Evolutionary conservation across 495 filamentous ascomycete genomes (phyloP).

Genomic region (Hyaloscypha bicolor): DNA sequence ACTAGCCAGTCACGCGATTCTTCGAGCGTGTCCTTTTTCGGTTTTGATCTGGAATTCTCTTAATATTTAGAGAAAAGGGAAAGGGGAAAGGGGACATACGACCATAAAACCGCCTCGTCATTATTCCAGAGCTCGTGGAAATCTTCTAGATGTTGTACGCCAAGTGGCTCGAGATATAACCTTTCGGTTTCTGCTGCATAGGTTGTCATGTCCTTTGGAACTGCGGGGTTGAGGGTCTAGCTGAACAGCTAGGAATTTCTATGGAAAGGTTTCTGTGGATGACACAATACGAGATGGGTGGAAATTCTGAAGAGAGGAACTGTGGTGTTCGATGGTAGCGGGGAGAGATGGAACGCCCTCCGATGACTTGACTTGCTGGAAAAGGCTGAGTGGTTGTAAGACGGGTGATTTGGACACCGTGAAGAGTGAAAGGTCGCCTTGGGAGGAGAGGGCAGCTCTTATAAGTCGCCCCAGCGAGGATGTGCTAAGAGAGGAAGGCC

Average conservation of each 20-base stretch:
- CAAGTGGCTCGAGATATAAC: constrained; percentile 25
- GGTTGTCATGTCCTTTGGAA: not conserved
- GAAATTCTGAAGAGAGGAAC: no score
- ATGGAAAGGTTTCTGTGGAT: not conserved
- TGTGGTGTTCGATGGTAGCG: no score
- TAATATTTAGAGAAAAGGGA: not conserved
- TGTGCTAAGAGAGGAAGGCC: not conserved
- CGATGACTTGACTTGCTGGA: no score
- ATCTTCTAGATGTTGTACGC: constrained; percentile 23
- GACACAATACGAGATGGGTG: not conserved
- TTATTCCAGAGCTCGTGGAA: constrained; percentile 27
- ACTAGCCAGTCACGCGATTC: constrained; percentile 16
- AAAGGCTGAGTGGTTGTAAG: no score
- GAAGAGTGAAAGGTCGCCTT: no score
- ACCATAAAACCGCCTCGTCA: constrained; percentile 14
- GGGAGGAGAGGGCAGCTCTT: not conserved
- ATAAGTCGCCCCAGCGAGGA: not conserved
- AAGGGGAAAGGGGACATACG: constrained; percentile 16
- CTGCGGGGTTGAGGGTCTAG: no score
- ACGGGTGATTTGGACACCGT: no score
- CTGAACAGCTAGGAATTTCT: not conserved
- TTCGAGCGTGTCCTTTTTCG: constrained; percentile 3
- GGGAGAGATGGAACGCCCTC: no score
- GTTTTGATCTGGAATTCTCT: constrained; percentile 13
- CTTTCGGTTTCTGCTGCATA: constrained; percentile 17